Conservation (phyloP, 805 yeast species). For the Yarrowia deformans region DNA sequence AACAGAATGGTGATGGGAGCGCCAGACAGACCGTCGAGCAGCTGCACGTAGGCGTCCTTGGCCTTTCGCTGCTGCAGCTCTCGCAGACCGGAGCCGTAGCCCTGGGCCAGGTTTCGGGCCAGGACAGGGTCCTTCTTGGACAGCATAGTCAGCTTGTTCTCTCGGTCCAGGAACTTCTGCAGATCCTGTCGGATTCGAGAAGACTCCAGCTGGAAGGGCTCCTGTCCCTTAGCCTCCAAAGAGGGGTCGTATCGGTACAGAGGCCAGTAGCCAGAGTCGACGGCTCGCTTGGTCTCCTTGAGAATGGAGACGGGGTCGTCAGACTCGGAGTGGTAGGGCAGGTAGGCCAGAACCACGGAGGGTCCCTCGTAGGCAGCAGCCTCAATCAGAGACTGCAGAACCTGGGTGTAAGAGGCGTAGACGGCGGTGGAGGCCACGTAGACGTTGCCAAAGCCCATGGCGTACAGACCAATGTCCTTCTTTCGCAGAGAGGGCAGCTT, state of each 20-base stretch:
- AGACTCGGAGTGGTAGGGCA: conserved; percentile 71
- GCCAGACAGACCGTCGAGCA: conserved; percentile 87
- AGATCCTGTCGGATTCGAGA: conserved; percentile 78
- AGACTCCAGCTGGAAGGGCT: conserved; percentile 83
- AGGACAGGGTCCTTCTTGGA: conserved; percentile 74
- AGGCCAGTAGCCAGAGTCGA: conserved; percentile 97
- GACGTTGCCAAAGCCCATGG: conserved; percentile 88
- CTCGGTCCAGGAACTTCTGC: conserved; percentile 83
- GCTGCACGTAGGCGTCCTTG: conserved; percentile 74
- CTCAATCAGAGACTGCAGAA: conserved; percentile 84
- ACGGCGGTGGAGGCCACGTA: conserved; percentile 95
- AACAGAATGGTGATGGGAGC: conserved; percentile 87
- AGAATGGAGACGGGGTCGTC: conserved; percentile 74
- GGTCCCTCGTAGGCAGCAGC: conserved; percentile 93
- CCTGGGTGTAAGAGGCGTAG: conserved; percentile 92
- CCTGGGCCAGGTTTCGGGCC: conserved; percentile 71
- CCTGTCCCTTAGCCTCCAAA: conserved; percentile 56
- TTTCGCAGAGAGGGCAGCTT: conserved; percentile 58
- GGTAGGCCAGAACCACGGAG: conserved; percentile 85
- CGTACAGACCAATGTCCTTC: conserved; percentile 92
- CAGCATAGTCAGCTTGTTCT: conserved; percentile 82
- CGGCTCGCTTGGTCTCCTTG: conserved; percentile 86
- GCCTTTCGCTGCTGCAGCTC: conserved; percentile 70
- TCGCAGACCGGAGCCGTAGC: conserved; percentile 67
- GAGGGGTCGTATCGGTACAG: conserved; percentile 83